A percentile compares a stretch with the other conserved stretches of the same genome.
Conservation (phyloP, 192 early-diverging fungal species). For the Coemansia guatemalensis region DNA sequence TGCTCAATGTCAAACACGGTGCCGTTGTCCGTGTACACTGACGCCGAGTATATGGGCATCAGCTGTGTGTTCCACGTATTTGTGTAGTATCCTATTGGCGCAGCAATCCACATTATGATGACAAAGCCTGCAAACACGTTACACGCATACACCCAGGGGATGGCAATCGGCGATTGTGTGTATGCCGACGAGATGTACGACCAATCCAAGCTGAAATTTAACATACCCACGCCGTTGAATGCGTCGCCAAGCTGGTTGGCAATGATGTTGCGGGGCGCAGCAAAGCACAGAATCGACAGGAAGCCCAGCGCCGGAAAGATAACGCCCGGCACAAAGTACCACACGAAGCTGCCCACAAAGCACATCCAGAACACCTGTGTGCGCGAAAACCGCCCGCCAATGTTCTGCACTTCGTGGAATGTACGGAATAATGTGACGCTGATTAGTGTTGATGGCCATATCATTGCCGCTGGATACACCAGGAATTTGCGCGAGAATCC, state of each 20-base stretch:
- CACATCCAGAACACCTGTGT: conserved; percentile 56
- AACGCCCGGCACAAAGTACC: conserved; percentile 64
- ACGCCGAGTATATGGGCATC: conserved; percentile 57
- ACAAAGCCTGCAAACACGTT: conserved; percentile 72
- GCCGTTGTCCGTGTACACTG: conserved; percentile 59
- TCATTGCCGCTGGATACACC: conserved; percentile 83
- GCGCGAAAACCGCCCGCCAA: conserved; percentile 52
- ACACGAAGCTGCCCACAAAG: conserved; percentile 52
- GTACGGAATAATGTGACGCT: conserved; percentile 76
- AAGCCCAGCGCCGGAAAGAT: conserved; percentile 67
- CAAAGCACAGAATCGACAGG: conserved; percentile 65
- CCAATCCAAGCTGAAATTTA: conserved; percentile 77
- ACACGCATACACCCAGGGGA: conserved; percentile 70
- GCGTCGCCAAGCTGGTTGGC: conserved; percentile 55
- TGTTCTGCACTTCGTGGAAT: conserved; percentile 64
- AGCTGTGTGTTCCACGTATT: conserved; percentile 59
- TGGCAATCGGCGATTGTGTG: conserved; percentile 65
- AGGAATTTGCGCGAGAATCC: conserved; percentile 75
- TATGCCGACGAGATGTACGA: conserved; percentile 59
- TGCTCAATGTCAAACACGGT: conserved; percentile 57
- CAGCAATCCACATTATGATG: conserved; percentile 74
- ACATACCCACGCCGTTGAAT: conserved; percentile 64
- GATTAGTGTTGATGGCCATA: conserved; percentile 82
- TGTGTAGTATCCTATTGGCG: conserved; percentile 71
- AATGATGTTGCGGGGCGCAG: conserved; percentile 43